Percentiles rank a stretch among this genome's conserved stretches.
phyloP scores from a whole-genome alignment of 179 eudicot genomes.

The Drosera spatulata region DNA sequence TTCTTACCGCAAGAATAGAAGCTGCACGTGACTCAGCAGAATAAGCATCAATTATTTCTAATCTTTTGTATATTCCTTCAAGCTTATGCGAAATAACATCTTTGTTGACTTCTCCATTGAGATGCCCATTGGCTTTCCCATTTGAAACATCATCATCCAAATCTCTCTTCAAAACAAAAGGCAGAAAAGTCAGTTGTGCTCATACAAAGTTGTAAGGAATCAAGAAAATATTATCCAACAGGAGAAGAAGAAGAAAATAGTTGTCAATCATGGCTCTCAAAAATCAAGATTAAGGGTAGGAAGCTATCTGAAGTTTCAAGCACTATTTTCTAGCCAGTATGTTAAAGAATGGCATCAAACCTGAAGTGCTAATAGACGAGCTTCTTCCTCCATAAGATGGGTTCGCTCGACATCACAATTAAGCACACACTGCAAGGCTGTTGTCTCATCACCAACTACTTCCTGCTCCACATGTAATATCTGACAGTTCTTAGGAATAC shows the following conservation, averaged over 20 bases:
- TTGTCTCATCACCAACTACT: slow-evolving; percentile 81
- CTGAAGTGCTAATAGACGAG: slow-evolving; percentile 59
- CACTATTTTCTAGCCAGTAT: too few species aligned
- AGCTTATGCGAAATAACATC: slow-evolving; percentile 49
- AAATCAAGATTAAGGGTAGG: too few species aligned
- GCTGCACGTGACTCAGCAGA: slow-evolving; percentile 96
- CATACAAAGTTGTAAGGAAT: neutral
- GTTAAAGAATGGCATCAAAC: slow-evolving; percentile 17
- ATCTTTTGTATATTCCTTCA: slow-evolving; percentile 80
- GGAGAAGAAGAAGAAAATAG: neutral
- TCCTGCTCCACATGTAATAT: slow-evolving; percentile 98
- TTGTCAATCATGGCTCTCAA: neutral
- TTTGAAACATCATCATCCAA: slow-evolving; percentile 41
- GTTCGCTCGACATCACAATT: slow-evolving; percentile 73
- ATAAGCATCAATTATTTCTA: slow-evolving; percentile 87
- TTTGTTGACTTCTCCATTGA: slow-evolving; percentile 41
- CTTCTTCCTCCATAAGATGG: slow-evolving; percentile 84
- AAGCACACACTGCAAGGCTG: slow-evolving; percentile 91
- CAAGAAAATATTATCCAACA: neutral
- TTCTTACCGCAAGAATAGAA: slow-evolving; percentile 84
- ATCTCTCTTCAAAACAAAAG: slow-evolving; percentile 42
- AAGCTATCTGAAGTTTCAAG: too few species aligned
- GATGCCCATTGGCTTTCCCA: slow-evolving; percentile 37
- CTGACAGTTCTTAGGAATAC: slow-evolving; percentile 92
- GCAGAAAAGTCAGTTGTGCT: slow-evolving; percentile 9